These are phyloP conservation scores for Gastrodia elata DNA, from an alignment of 106 monocot species.

Conservation along the genomic window DNA sequence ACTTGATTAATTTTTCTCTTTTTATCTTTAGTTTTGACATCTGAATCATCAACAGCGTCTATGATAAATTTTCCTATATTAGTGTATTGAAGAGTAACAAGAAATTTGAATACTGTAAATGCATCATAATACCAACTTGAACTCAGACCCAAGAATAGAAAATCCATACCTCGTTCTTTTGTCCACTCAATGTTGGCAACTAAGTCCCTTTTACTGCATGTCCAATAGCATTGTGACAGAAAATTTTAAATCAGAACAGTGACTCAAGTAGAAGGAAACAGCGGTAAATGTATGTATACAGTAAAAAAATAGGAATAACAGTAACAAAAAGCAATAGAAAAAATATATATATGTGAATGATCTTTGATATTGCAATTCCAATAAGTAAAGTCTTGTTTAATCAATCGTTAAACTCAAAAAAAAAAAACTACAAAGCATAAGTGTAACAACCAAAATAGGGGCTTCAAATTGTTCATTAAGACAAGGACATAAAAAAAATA, in stretches of 20 bases:
- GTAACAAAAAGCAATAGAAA: not conserved
- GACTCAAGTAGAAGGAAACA: not conserved
- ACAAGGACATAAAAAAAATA: too few relatives aligned
- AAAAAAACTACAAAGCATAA: too few relatives aligned
- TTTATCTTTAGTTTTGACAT: conserved; percentile 25
- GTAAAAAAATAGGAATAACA: not conserved
- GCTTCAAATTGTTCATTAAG: too few relatives aligned
- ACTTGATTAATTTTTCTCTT: conserved; percentile 20
- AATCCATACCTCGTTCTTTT: conserved; percentile 11
- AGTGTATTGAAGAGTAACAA: not conserved
- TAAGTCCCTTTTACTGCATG: conserved; percentile 10
- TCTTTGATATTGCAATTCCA: not conserved
- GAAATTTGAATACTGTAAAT: not conserved
- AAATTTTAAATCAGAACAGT: not conserved
- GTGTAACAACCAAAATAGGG: too few relatives aligned
- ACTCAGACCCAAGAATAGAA: not conserved
- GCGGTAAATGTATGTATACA: not conserved
- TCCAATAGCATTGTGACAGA: not conserved
- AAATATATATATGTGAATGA: not conserved
- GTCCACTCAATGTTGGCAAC: not conserved
- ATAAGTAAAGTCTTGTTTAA: not conserved
- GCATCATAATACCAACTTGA: not conserved
- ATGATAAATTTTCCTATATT: not conserved
- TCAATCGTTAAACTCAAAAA: too few relatives aligned
- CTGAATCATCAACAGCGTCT: not conserved